phyloP scores from a whole-genome alignment of 192 early-diverging fungal genomes.

The Radiomyces spectabilis region DNA sequence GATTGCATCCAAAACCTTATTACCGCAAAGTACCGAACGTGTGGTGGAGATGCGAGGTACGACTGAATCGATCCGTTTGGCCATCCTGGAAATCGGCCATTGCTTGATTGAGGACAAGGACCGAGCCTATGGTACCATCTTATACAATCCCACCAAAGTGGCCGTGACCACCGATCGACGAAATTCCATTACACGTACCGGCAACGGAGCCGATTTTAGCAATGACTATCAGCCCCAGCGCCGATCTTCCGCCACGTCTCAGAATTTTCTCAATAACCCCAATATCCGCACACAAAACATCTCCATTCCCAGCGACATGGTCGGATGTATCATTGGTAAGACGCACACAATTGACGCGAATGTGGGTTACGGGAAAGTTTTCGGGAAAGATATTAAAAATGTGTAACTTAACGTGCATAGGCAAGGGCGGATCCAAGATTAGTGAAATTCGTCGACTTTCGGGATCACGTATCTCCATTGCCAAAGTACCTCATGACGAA shows the following conservation, averaged over 20 bases:
- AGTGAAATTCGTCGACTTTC: constrained; percentile 72
- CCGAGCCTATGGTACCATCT: constrained; percentile 70
- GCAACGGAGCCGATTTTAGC: constrained; percentile 46
- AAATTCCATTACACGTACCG: constrained; percentile 41
- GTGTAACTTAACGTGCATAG: too few species aligned
- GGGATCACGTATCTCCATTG: constrained; percentile 83
- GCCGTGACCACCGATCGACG: constrained; percentile 13
- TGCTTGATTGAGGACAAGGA: constrained; percentile 79
- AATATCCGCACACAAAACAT: constrained; percentile 78
- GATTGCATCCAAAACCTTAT: constrained; percentile 82
- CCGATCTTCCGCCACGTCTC: constrained; percentile 14
- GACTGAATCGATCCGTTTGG: constrained; percentile 76
- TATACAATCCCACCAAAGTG: constrained; percentile 68
- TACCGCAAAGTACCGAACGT: constrained; percentile 90
- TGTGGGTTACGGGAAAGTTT: too few species aligned
- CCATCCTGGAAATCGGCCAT: constrained; percentile 78
- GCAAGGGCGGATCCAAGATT: constrained; percentile 79
- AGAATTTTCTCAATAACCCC: constrained; percentile 20
- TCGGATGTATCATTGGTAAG: constrained; percentile 95
- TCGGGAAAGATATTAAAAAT: too few species aligned
- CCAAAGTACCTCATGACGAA: constrained; percentile 69
- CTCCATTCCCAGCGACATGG: constrained; percentile 88
- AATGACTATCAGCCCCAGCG: constrained; percentile 3
- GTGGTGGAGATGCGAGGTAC: constrained; percentile 81
- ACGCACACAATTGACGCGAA: too few species aligned